A percentile compares a stretch with the other conserved stretches of the same genome.
Conservation (phyloP, 208 protist genomes). For the Strigomonas culicis region DNA sequence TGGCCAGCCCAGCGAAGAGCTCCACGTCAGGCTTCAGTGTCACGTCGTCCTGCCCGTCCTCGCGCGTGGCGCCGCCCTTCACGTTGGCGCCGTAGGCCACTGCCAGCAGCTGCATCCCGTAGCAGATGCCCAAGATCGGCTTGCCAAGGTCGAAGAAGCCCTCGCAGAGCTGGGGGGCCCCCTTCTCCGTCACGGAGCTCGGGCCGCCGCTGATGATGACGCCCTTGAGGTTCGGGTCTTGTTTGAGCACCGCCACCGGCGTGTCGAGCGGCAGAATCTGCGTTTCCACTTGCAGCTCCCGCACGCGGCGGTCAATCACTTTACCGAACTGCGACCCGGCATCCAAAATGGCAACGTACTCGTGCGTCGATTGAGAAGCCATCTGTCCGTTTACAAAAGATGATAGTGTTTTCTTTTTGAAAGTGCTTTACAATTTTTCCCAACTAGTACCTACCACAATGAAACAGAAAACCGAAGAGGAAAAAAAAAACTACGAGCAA, state of each 20-base stretch:
- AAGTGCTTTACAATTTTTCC: not conserved
- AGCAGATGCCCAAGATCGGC: constrained; percentile 97
- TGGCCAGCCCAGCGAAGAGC: constrained; percentile 63
- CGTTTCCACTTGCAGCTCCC: constrained; percentile 93
- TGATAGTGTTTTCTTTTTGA: constrained; percentile 4
- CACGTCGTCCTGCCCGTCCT: constrained; percentile 95
- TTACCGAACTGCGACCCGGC: constrained; percentile 97
- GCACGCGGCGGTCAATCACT: constrained; percentile 94
- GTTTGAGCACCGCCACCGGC: constrained; percentile 29
- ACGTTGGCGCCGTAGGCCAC: constrained; percentile 87
- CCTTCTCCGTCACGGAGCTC: constrained; percentile 78
- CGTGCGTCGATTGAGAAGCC: constrained; percentile 15
- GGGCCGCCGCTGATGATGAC: constrained; percentile 97
- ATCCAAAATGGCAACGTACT: constrained; percentile 94
- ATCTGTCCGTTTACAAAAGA: not conserved
- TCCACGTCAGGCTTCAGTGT: constrained; percentile 44
- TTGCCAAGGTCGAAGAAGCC: constrained; percentile 71
- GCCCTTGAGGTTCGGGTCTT: constrained; percentile 66
- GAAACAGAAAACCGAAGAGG: constrained; percentile 4
- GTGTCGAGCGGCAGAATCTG: constrained; percentile 89
- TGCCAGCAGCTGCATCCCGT: constrained; percentile 96
- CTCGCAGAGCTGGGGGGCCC: constrained; percentile 82
- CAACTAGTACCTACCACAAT: not conserved
- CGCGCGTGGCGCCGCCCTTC: constrained; percentile 73
- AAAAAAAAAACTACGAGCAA: constrained; percentile 9